Evolutionary conservation across 2,329 filamentous ascomycete genomes (phyloP), one percentile per base, ranked within the genome.

Genomic region (Colletotrichum navitas): DNA sequence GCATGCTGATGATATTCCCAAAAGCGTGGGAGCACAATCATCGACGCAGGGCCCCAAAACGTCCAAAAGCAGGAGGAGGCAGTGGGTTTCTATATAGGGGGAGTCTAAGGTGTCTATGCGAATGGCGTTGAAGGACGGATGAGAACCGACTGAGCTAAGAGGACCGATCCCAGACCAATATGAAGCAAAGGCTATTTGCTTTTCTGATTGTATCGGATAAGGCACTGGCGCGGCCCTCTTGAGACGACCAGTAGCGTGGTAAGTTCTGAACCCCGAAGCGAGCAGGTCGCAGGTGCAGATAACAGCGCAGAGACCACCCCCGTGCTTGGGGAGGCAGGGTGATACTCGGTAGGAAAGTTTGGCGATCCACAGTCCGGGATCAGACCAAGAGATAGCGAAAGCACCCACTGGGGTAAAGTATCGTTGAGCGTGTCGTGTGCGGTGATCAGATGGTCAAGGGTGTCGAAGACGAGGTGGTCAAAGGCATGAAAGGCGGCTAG

Each of bases 1-100:
- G 76, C 81, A 83, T 84, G 61, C 49, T 76, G 59, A 47, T 61
- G 63, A 69, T 74, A 67, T 67, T 75, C 74, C 67, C 71, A 56
- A 59, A 60, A 58, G 66, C 51, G 62, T 61, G 71, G 73, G 60
- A 67, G 63, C 43, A 66, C 67, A 51, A 63, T 70, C 59, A 71
- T 58, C 61, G 14, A 73, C 59, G 47, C 39, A 39, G 56, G 29
- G 55, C 4, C 51, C 51, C 26, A 24, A 34, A 61, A 41, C 47
- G 29, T 65, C 60, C 66, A 55, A 65, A 64, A 65, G 36, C 12
- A 71, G 63, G 58, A 60, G 66, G 58, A 63, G 63, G 45, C 60
- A 74, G 63, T 66, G 70, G 72, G 66, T 64, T 72, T 69, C 67
- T 73, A 75, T 74, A 75, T 75, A 70, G 52, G 74, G 72, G 72